A percentile compares a stretch with the other conserved stretches of the same genome.
Conservation (phyloP, 2,329 filamentous ascomycete species). For the Ceratocystis ficicola region DNA sequence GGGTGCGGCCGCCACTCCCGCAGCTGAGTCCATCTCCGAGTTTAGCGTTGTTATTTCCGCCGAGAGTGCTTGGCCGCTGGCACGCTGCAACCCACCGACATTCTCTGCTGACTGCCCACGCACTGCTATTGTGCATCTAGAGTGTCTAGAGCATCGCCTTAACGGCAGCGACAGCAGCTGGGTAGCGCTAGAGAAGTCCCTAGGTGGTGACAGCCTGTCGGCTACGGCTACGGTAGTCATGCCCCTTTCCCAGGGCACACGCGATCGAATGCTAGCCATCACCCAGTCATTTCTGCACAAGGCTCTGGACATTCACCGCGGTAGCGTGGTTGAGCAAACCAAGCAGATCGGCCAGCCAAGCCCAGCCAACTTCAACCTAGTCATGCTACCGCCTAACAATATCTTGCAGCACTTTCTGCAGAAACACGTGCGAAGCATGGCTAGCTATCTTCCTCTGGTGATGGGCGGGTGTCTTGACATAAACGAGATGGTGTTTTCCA, state of each 20-base stretch:
- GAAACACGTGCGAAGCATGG: slow-evolving; percentile 53
- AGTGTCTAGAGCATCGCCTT: slow-evolving; percentile 39
- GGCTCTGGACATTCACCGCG: slow-evolving; percentile 54
- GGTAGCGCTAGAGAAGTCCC: slow-evolving; percentile 34
- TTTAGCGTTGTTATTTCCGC: slow-evolving; percentile 38
- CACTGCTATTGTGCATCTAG: slow-evolving; percentile 41
- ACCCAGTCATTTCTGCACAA: slow-evolving; percentile 60
- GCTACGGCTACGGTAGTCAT: slow-evolving; percentile 30
- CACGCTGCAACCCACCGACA: slow-evolving; percentile 37
- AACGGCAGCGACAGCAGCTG: slow-evolving; percentile 36
- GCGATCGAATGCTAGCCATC: slow-evolving; percentile 59
- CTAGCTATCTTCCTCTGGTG: slow-evolving; percentile 53
- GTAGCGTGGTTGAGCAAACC: slow-evolving; percentile 24
- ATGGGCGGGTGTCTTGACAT: slow-evolving; percentile 49
- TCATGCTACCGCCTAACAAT: slow-evolving; percentile 52
- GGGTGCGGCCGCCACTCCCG: slow-evolving; percentile 26
- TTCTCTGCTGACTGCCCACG: slow-evolving; percentile 37
- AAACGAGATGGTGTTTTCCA: slow-evolving; percentile 55
- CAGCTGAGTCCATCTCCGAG: slow-evolving; percentile 29
- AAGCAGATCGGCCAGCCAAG: slow-evolving; percentile 32
- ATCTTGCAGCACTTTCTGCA: slow-evolving; percentile 56
- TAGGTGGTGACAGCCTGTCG: slow-evolving; percentile 27
- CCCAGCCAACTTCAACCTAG: slow-evolving; percentile 46
- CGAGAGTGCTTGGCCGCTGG: slow-evolving; percentile 41
- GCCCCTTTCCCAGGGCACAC: slow-evolving; percentile 38